These are phyloP conservation scores for Aristolochia californica DNA, from an alignment of 164 flowering plant genomes.

Conservation along the genomic window DNA sequence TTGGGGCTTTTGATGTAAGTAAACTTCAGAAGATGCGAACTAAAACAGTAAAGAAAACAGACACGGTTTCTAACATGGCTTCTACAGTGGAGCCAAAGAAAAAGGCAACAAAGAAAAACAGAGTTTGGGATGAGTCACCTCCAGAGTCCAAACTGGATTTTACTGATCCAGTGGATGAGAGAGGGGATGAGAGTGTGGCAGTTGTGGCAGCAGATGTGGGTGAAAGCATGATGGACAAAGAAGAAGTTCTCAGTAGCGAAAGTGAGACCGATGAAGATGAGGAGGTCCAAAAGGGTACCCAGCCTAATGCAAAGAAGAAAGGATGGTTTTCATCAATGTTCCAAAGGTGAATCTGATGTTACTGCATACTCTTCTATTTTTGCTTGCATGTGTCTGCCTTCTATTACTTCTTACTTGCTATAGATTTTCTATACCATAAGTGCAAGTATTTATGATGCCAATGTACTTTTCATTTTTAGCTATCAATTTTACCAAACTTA, in stretches of 20 bases:
- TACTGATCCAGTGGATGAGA: constrained; percentile 64
- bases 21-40: constrained; percentile 60
- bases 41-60: constrained; percentile 68
- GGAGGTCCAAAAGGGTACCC: constrained; percentile 27
- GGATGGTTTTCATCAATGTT: constrained; percentile 98
- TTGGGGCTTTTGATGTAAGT: constrained; percentile 85
- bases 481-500: too few relatives aligned
- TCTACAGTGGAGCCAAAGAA: constrained; percentile 59
- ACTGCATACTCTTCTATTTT: not conserved
- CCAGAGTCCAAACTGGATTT: constrained; percentile 63
- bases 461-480: too few relatives aligned
- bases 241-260: constrained; percentile 73
- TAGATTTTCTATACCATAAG: not conserved
- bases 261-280: constrained; percentile 70
- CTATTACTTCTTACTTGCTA: not conserved
- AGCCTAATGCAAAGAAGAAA: constrained; percentile 51
- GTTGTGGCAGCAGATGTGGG: constrained; percentile 55
- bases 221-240: constrained; percentile 93
- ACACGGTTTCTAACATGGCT: constrained; percentile 41
- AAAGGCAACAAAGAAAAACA: constrained; percentile 69
- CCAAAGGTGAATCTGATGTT: constrained; percentile 46
- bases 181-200: constrained; percentile 37
- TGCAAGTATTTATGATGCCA: too few relatives aligned
- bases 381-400: constrained; percentile 1
- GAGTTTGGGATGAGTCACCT: constrained; percentile 89